Evolutionary conservation across 495 filamentous ascomycete genomes (phyloP).

Genomic region (Neurospora terricola): DNA sequence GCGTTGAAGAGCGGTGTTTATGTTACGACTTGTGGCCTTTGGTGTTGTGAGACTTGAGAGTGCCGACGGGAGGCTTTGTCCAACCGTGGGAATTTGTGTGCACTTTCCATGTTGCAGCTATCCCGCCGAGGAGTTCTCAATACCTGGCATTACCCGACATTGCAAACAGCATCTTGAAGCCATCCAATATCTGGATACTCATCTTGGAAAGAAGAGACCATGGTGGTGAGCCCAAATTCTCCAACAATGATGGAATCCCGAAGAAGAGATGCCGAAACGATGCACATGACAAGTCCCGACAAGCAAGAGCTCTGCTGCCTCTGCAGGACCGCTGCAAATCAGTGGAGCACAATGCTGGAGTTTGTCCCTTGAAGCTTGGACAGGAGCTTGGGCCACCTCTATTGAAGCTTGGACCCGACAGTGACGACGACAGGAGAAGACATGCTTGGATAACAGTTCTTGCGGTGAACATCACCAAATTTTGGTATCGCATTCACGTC

Average conservation of each 20-base stretch:
- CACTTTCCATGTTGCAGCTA: neutral
- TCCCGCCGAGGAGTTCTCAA: too few relatives aligned
- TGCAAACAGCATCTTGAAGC: neutral
- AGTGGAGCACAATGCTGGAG: neutral
- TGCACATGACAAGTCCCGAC: neutral
- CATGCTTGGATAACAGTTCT: neutral
- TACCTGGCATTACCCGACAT: neutral
- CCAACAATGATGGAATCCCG: neutral
- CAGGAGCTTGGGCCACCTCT: neutral
- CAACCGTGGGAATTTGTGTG: neutral
- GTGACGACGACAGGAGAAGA: neutral
- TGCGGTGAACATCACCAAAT: neutral
- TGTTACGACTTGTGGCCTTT: neutral
- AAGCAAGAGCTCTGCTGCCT: neutral
- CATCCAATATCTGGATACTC: neutral
- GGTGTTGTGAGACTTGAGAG: neutral
- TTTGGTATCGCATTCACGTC: neutral
- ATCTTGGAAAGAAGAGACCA: neutral
- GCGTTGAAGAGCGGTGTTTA: neutral
- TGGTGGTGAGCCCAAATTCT: neutral
- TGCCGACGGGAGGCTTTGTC: neutral
- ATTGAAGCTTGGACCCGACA: neutral
- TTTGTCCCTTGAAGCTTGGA: neutral
- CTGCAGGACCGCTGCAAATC: neutral
- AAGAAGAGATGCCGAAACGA: neutral